Evolutionary conservation across 73 alveolate species (phyloP).

Genomic region (Paramecium caudatum): DNA sequence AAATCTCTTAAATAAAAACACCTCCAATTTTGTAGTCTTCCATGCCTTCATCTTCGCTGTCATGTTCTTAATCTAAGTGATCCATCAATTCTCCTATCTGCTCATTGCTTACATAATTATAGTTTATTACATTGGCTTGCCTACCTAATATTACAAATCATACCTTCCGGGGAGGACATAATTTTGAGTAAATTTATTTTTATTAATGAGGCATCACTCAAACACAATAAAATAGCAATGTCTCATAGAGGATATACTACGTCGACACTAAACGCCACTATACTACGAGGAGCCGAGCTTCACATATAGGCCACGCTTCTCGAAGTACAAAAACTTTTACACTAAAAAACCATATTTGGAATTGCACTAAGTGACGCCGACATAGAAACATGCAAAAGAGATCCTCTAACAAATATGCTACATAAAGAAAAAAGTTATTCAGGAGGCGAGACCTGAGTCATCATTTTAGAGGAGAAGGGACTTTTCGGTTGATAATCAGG

Average conservation of each 20-base stretch:
- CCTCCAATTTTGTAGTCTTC: slow-evolving; percentile 96
- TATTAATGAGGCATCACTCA: neutral
- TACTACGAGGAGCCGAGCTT: neutral
- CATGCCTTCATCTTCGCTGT: slow-evolving; percentile 95
- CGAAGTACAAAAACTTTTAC: neutral
- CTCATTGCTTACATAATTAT: slow-evolving; percentile 5
- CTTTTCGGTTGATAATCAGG: neutral
- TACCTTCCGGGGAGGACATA: too few species aligned
- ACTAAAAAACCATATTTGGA: neutral
- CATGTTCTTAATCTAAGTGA: slow-evolving; percentile 67
- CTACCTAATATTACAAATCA: neutral
- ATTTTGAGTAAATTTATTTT: slow-evolving; percentile 35
- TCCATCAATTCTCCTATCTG: slow-evolving; percentile 69
- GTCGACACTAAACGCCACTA: too few species aligned
- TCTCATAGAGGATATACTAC: neutral
- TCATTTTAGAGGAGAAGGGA: slow-evolving; percentile 2
- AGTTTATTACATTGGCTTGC: neutral
- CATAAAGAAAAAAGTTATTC: neutral
- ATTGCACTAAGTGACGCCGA: slow-evolving; percentile 3
- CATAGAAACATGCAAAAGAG: neutral
- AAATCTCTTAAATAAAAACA: neutral
- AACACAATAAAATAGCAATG: neutral
- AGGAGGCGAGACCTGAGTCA: slow-evolving; percentile 6
- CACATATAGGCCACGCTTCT: neutral
- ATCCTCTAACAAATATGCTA: neutral